Conservation (phyloP, 495 filamentous ascomycete species). For the Hypoxylon intermedium region DNA sequence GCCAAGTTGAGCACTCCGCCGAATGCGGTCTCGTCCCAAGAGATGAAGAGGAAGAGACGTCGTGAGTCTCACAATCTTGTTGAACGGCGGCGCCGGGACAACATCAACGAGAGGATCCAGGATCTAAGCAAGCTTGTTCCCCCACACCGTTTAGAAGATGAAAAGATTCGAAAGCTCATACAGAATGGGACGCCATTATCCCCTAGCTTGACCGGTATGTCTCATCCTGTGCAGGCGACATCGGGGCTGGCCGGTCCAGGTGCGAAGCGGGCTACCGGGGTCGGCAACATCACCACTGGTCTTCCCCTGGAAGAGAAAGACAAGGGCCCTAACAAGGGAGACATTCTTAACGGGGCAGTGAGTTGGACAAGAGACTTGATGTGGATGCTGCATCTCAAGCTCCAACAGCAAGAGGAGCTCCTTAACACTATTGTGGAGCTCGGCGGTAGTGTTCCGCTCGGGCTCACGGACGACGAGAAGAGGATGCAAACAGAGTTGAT, state of each 20-base stretch:
- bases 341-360: conserved; percentile 96
- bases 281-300: conserved; percentile 88
- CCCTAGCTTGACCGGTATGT: conserved; percentile 69
- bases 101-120: conserved; percentile 98
- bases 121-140: conserved; percentile 94
- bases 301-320: conserved; percentile 95
- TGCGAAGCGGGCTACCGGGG: conserved; percentile 75
- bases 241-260: conserved; percentile 86
- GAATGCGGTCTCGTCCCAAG: conserved; percentile 72
- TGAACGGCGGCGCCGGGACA: conserved; percentile 91
- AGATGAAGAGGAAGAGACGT: conserved; percentile 87
- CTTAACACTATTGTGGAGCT: conserved; percentile 72
- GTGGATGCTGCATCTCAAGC: conserved; percentile 89
- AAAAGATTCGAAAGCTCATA: conserved; percentile 93
- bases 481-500: conserved; percentile 92
- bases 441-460: conserved; percentile 78
- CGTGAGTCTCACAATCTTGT: conserved; percentile 96
- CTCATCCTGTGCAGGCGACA: conserved; percentile 76
- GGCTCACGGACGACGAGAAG: conserved; percentile 88
- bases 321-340: conserved; percentile 98
- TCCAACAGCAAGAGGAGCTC: conserved; percentile 86
- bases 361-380: conserved; percentile 97
- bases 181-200: conserved; percentile 88
- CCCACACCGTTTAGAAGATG: conserved; percentile 90
- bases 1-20: conserved; percentile 56